Evolutionary conservation across 2,329 filamentous ascomycete genomes (phyloP), one percentile per base, ranked within the genome.

Genomic region (Zymoseptoria brevis): DNA sequence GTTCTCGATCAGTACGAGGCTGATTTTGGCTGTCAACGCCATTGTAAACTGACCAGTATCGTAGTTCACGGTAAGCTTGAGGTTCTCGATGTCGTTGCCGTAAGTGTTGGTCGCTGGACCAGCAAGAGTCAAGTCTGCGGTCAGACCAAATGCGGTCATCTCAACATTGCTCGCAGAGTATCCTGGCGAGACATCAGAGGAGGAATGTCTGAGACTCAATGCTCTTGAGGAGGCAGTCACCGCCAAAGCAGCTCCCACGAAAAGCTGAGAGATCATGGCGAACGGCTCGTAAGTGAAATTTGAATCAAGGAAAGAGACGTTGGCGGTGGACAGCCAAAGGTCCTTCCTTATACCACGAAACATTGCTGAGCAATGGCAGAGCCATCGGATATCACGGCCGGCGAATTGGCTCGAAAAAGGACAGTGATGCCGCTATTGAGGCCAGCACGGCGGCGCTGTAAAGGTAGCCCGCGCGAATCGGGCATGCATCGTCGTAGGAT

Each of bases 131-230:
- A 72, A 57, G 54, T 71, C 68, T 16, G 70, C 70, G 4, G 59
- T 67, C 22, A 72, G 48, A 19, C 67, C 67, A 19, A 61, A 60
- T 21, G 30, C 55, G 29, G 55, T 66, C 26, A 69, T 58, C 35
- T 60, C 53, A 3, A 71, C 63, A 56, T 69, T 69, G 22, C 61
- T 67, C n/a, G 70, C 68, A 45, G 55, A 65, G 59, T 72, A 72
- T 22, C 70, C 70, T 1, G 70, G 66, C 21, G 69, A 72, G 2
- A 62, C 59, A n/a, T 45, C 35, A 16, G 35, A 45, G 35, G 35
- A 45, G 49, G 59, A 30, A 24, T 57, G 60, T 45, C 53, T 30
- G 11, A 45, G 19, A 19, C 56, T 49, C 50, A 61, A 53, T 41
- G 60, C 60, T 48, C 54, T 56, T n/a, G 49, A 54, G 19, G 60